These are phyloP conservation scores for Ophiostoma populinum DNA, from an alignment of 2,329 filamentous ascomycete genomes.

Conservation along the genomic window DNA sequence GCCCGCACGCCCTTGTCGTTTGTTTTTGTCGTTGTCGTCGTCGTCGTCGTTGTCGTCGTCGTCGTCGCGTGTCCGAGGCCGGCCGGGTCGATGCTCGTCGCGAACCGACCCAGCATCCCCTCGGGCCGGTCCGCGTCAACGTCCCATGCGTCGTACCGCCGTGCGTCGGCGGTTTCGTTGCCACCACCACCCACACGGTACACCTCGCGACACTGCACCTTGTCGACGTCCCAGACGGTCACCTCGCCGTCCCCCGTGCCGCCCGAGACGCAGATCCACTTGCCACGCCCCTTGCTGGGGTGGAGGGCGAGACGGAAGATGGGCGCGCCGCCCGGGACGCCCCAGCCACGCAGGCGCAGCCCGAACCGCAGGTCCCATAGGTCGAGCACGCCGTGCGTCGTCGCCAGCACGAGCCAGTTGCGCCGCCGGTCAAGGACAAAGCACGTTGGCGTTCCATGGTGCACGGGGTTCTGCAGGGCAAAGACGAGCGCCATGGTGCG, in stretches of 20 bases:
- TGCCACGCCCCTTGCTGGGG: conserved; percentile 59
- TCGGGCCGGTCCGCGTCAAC: conserved; percentile 81
- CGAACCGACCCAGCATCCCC: conserved; percentile 73
- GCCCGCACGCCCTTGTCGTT: conserved; percentile 55
- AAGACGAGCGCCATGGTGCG: conserved; percentile 73
- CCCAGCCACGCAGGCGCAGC: conserved; percentile 75
- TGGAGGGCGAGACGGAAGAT: conserved; percentile 70
- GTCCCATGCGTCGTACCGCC: conserved; percentile 65
- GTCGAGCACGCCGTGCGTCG: conserved; percentile 80
- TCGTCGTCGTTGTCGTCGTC: conserved; percentile 18
- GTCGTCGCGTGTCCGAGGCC: no score
- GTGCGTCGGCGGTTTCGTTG: neutral
- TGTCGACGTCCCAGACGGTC: conserved; percentile 91
- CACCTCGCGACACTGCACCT: conserved; percentile 71
- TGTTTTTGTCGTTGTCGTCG: conserved; percentile 23
- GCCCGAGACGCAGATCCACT: conserved; percentile 77
- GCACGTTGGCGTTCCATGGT: conserved; percentile 80
- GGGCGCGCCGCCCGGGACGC: conserved; percentile 60
- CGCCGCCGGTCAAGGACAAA: conserved; percentile 76
- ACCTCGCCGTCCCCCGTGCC: conserved; percentile 78
- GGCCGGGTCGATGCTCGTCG: conserved; percentile 50
- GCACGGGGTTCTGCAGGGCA: conserved; percentile 67
- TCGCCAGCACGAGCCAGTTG: conserved; percentile 84
- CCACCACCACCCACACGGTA: conserved; percentile 45
- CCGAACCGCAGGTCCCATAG: conserved; percentile 96